Evolutionary conservation across 352 stramenopile genomes (phyloP).

Genomic region (Pythium monospermum): DNA sequence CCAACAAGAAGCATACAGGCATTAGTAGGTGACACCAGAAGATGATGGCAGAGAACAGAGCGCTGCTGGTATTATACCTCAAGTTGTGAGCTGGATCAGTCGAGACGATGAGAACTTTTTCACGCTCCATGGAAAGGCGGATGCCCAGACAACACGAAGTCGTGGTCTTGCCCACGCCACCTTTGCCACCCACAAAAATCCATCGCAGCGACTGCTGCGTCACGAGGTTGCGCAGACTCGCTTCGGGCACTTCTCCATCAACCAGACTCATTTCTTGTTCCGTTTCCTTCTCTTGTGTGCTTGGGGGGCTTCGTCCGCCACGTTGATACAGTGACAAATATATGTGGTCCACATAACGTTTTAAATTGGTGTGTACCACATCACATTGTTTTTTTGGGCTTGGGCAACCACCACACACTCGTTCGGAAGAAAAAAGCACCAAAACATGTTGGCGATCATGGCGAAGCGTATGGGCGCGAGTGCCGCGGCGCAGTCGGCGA

Average conservation of each 20-base stretch:
- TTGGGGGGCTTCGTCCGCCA: not conserved
- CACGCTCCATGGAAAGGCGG: conserved; percentile 83
- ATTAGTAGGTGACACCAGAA: too few relatives aligned
- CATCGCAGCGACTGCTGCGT: conserved; percentile 87
- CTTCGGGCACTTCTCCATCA: conserved; percentile 69
- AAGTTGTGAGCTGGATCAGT: conserved; percentile 99
- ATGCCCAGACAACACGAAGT: conserved; percentile 97
- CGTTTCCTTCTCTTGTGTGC: not conserved
- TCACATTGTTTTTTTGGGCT: too few relatives aligned
- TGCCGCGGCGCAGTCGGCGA: conserved; percentile 2
- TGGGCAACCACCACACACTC: not conserved
- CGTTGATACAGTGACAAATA: not conserved
- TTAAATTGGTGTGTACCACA: too few relatives aligned
- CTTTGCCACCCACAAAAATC: conserved; percentile 96
- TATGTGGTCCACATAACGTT: too few relatives aligned
- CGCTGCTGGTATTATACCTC: too few relatives aligned
- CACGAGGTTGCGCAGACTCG: conserved; percentile 89
- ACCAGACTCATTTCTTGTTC: conserved; percentile 1
- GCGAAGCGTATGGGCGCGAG: not conserved
- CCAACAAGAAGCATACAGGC: too few relatives aligned
- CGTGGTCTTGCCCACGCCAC: conserved; percentile 95
- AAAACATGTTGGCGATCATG: not conserved
- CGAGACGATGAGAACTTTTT: conserved; percentile 98
- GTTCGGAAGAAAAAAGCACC: not conserved
- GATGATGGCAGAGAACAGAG: too few relatives aligned